Percentiles rank a stretch among this genome's conserved stretches.
phyloP scores from a whole-genome alignment of 2,329 filamentous ascomycete species.

The Incumbomyces delicatus region DNA sequence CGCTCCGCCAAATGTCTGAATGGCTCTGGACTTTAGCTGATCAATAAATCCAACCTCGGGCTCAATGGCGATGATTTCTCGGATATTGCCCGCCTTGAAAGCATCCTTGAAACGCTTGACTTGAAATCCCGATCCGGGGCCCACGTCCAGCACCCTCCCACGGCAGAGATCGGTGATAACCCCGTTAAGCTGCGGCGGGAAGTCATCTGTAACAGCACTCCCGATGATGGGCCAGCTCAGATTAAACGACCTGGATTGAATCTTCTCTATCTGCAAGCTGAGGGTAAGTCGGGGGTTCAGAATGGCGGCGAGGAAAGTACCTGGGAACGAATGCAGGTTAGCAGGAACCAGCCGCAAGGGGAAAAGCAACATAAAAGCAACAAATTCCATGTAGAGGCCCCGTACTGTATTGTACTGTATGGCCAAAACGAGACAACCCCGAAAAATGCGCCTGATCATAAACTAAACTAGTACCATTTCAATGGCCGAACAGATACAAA shows the following conservation, averaged over 20 bases:
- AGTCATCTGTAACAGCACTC: background rate
- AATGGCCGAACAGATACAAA: background rate
- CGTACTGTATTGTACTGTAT: background rate
- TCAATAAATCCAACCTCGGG: constrained; percentile 32
- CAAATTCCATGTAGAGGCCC: no score
- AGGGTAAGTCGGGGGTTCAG: constrained; percentile 9
- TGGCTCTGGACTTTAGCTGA: constrained; percentile 28
- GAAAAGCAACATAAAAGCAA: no score
- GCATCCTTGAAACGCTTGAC: constrained; percentile 23
- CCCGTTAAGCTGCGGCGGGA: background rate
- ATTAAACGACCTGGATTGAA: background rate
- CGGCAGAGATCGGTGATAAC: constrained; percentile 13
- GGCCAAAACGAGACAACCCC: background rate
- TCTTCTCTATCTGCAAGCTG: constrained; percentile 7
- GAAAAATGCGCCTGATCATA: no score
- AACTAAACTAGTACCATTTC: no score
- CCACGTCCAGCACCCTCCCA: constrained; percentile 39
- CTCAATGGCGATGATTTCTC: constrained; percentile 1
- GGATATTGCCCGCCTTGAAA: constrained; percentile 36
- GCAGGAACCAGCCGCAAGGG: background rate
- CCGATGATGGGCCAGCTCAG: background rate
- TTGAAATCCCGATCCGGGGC: constrained; percentile 45
- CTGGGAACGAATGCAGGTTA: constrained; percentile 3
- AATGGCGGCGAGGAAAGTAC: constrained; percentile 12
- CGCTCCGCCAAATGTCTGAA: background rate